Conservation (phyloP, 192 early-diverging fungal species). For the Backusella luteola region DNA sequence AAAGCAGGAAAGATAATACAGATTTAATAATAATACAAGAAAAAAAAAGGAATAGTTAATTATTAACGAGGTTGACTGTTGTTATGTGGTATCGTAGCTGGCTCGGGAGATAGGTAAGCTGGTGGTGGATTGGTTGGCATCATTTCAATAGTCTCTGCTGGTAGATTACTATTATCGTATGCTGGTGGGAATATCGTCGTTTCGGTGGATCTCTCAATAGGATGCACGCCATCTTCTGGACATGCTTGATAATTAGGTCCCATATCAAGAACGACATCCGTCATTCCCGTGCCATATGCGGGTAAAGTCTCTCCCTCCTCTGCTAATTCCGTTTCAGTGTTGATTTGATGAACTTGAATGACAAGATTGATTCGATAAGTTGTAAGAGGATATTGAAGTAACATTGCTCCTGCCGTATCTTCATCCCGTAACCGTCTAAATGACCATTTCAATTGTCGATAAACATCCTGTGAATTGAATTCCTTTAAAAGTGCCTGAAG, state of each 20-base stretch:
- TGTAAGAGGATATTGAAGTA: neutral
- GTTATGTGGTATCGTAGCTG: neutral
- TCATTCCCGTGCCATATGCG: neutral
- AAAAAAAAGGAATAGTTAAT: neutral
- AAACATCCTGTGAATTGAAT: slow-evolving; percentile 1
- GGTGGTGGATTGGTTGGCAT: neutral
- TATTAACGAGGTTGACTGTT: neutral
- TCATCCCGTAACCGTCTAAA: slow-evolving; percentile 3
- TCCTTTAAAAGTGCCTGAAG: slow-evolving; percentile 5
- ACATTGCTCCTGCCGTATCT: neutral
- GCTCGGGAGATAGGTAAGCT: neutral
- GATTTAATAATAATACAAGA: slow-evolving; percentile 4
- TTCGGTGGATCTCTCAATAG: neutral
- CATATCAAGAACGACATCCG: slow-evolving; percentile 14
- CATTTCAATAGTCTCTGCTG: neutral
- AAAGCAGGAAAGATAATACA: neutral
- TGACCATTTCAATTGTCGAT: slow-evolving; percentile 9
- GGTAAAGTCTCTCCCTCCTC: slow-evolving; percentile 10
- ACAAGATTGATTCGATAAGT: neutral
- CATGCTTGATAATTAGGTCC: neutral
- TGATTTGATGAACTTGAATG: slow-evolving; percentile 4
- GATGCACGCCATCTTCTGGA: neutral
- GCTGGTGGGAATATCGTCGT: neutral
- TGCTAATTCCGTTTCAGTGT: neutral
- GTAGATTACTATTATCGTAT: neutral